A percentile compares a stretch with the other conserved stretches of the same genome.
Evolutionary conservation across 2,329 filamentous ascomycete species (phyloP).

Genomic region (Pyricularia grisea): DNA sequence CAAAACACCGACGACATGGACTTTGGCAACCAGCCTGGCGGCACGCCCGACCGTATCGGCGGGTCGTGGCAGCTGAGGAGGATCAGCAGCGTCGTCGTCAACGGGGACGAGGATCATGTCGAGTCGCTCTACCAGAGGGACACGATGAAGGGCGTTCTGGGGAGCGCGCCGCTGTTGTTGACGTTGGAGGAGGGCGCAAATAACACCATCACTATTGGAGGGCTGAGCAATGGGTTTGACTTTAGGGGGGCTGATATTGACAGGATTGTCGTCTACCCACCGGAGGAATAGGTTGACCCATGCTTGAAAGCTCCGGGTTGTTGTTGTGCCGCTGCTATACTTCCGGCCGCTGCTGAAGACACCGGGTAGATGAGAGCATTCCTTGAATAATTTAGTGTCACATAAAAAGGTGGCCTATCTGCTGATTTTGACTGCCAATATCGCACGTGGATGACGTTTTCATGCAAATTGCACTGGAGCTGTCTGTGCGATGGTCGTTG

Average conservation of each 20-base stretch:
- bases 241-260: slow-evolving; percentile 50
- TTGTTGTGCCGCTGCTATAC: too few species aligned
- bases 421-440: too few species aligned
- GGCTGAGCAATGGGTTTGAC: slow-evolving; percentile 45
- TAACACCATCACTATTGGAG: slow-evolving; percentile 48
- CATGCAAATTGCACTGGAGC: not conserved
- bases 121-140: slow-evolving; percentile 44
- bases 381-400: too few species aligned
- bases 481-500: not conserved
- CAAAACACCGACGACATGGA: slow-evolving; percentile 37
- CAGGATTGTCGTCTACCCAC: slow-evolving; percentile 49
- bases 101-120: slow-evolving; percentile 38
- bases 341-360: too few species aligned
- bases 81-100: slow-evolving; percentile 51
- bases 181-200: slow-evolving; percentile 36
- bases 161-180: slow-evolving; percentile 46
- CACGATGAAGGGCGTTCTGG: slow-evolving; percentile 46
- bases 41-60: slow-evolving; percentile 48
- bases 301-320: not conserved
- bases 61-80: slow-evolving; percentile 50
- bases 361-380: too few species aligned
- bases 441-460: not conserved
- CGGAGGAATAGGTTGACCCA: slow-evolving; percentile 24
- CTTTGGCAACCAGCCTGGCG: slow-evolving; percentile 45
- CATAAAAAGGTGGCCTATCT: too few species aligned